These are phyloP conservation scores for Malbranchea zuffiana DNA, from an alignment of 2,329 filamentous ascomycete species.

Conservation along the genomic window DNA sequence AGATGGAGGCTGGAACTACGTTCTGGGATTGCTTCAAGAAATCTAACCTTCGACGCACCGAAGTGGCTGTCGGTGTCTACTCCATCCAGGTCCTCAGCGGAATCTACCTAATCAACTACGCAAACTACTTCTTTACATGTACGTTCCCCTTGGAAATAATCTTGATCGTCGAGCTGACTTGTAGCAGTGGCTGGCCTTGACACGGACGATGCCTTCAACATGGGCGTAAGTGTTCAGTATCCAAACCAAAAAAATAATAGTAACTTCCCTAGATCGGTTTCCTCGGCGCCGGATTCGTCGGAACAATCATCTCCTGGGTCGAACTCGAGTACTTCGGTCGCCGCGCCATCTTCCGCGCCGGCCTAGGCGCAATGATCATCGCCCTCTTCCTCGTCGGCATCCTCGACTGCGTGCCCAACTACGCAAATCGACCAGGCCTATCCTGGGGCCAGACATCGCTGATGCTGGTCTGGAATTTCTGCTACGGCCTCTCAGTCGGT, in stretches of 20 bases:
- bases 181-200: constrained; percentile 20
- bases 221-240: constrained; percentile 21
- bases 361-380: constrained; percentile 23
- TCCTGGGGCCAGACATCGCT: constrained; percentile 28
- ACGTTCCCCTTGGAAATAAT: neutral
- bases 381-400: constrained; percentile 33
- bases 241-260: neutral
- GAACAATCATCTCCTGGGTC: constrained; percentile 29
- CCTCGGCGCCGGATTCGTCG: constrained; percentile 30
- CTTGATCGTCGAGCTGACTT: neutral
- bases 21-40: constrained; percentile 33
- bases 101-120: constrained; percentile 34
- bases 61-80: constrained; percentile 36
- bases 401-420: constrained; percentile 29
- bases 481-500: constrained; percentile 34
- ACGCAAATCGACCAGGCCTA: constrained; percentile 12
- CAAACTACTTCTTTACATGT: constrained; percentile 19
- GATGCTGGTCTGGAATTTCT: constrained; percentile 31
- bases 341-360: constrained; percentile 24
- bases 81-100: constrained; percentile 36
- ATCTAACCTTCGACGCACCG: constrained; percentile 34
- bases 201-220: constrained; percentile 27
- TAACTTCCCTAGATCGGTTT: constrained; percentile 21
- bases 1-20: constrained; percentile 30
- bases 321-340: constrained; percentile 27